Evolutionary conservation across 2,329 filamentous ascomycete genomes (phyloP), one percentile per base, ranked within the genome.

Genomic region (Xylaria sp.): DNA sequence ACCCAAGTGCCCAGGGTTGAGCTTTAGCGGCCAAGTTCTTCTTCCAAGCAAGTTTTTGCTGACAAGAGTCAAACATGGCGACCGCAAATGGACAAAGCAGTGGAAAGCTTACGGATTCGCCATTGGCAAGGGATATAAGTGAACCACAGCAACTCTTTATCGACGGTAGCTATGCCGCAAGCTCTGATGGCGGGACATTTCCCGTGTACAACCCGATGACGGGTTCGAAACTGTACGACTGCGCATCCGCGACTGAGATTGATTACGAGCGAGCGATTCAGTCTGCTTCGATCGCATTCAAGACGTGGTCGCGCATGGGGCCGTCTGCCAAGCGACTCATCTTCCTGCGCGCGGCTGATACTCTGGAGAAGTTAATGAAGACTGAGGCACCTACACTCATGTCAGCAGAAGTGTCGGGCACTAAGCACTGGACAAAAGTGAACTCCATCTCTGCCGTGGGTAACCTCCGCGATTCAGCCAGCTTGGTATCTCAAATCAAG

Each of bases 311-410:
- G 5, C 66, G 58, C 43, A 46, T 61, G 25, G 63, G 69, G 18
- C 90, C 1, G 76, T 51, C 83, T 28, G 77, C 84, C 23, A 90
- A 92, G 60, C 89, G 92, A 39, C 86, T 91, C 71, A 89, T 96
- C 71, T 85, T 96, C 68, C 82, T 91, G 65, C 89, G 88, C 77
- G 90, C 91, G 0, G 90, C 90, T 12, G 88, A 90, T 13, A 81
- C 94, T 55, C 82, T 94, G 67, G 83, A 88, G 58, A 80, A 78
- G 36, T 64, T 55, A 15, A 86, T 91, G 13, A 82, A 83, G 23
- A 86, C 88, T 6, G 91, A 94, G 78, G 80, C 93, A 20, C 82
- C 81, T 7, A 77, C 82, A 43, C 91, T 90, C 78, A 89, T 92
- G 83, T 80, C 82, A 63, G 72, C 71, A 1, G 87, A 89, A 78